Evolutionary conservation across 345 rosid species (phyloP).

Genomic region (Arabidopsis suecica): DNA sequence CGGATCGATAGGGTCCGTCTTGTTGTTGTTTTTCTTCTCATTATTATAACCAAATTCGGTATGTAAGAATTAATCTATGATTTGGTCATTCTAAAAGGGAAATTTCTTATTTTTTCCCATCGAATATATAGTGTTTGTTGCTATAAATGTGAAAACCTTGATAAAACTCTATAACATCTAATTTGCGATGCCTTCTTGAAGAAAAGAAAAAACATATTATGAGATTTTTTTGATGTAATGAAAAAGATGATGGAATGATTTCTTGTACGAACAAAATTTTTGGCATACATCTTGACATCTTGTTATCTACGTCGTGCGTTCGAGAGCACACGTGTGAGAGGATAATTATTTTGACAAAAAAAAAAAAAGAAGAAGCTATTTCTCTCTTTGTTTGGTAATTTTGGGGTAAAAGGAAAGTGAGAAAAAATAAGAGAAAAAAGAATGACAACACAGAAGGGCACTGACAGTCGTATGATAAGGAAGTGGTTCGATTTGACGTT

Average conservation of each 20-base stretch:
- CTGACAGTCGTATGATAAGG: slow-evolving; percentile 98
- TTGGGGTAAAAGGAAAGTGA: slow-evolving; percentile 20
- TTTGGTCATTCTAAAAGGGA: not conserved
- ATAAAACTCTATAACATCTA: not conserved
- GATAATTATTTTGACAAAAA: not conserved
- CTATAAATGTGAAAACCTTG: not conserved
- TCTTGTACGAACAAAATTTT: slow-evolving; percentile 36
- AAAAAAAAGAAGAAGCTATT: not conserved
- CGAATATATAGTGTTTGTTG: not conserved
- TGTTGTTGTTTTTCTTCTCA: slow-evolving; percentile 7
- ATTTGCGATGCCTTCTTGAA: not conserved
- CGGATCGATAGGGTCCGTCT: slow-evolving; percentile 49
- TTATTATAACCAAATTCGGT: slow-evolving; percentile 20
- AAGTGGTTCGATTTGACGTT: slow-evolving; percentile 90
- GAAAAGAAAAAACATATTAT: not conserved
- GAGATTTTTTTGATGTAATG: not conserved
- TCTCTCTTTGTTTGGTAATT: slow-evolving; percentile 31
- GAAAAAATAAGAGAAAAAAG: slow-evolving; percentile 39
- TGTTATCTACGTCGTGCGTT: slow-evolving; percentile 32
- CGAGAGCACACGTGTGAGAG: slow-evolving; percentile 40
- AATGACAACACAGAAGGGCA: slow-evolving; percentile 85
- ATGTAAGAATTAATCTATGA: not conserved
- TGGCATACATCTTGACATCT: not conserved
- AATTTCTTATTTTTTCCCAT: not conserved
- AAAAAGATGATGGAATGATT: slow-evolving; percentile 17